Conservation (phyloP, 805 yeast species). For the Hanseniaspora vineae region DNA sequence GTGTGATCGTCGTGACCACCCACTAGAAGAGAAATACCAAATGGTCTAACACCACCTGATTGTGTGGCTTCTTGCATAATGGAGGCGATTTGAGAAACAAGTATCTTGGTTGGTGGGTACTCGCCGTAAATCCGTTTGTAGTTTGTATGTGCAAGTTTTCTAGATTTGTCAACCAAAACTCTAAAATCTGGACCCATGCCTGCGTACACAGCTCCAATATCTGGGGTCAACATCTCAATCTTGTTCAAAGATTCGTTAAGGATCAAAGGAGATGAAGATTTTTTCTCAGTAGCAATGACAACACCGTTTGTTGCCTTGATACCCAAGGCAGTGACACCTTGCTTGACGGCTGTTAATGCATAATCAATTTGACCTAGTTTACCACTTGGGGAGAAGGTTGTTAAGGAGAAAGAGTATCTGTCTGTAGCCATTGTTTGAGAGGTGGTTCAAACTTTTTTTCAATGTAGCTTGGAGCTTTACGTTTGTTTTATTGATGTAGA, state of each 20-base stretch:
- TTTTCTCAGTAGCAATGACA: slow-evolving; percentile 93
- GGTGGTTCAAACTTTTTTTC: not conserved
- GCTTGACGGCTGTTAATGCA: slow-evolving; percentile 93
- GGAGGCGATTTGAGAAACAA: slow-evolving; percentile 90
- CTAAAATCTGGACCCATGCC: slow-evolving; percentile 99
- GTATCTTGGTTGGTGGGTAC: slow-evolving; percentile 89
- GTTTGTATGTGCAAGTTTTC: slow-evolving; percentile 84
- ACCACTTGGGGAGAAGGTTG: slow-evolving; percentile 98
- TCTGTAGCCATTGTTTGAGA: slow-evolving; percentile 27
- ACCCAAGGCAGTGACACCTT: slow-evolving; percentile 94
- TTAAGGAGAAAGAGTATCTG: slow-evolving; percentile 91
- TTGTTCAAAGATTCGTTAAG: slow-evolving; percentile 65
- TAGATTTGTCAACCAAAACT: slow-evolving; percentile 83
- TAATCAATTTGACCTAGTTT: slow-evolving; percentile 95
- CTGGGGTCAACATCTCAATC: slow-evolving; percentile 78
- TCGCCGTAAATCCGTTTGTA: slow-evolving; percentile 91
- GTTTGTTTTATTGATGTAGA: too few species aligned
- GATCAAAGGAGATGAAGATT: slow-evolving; percentile 65
- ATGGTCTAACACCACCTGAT: slow-evolving; percentile 98
- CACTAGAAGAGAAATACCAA: slow-evolving; percentile 84
- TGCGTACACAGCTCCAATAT: slow-evolving; percentile 90
- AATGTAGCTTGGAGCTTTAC: not conserved
- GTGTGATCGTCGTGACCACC: slow-evolving; percentile 84
- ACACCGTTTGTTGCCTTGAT: slow-evolving; percentile 92
- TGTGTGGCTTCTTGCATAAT: slow-evolving; percentile 98